Conservation (phyloP, 2,329 filamentous ascomycete species). For the Trichoderma lentiforme region DNA sequence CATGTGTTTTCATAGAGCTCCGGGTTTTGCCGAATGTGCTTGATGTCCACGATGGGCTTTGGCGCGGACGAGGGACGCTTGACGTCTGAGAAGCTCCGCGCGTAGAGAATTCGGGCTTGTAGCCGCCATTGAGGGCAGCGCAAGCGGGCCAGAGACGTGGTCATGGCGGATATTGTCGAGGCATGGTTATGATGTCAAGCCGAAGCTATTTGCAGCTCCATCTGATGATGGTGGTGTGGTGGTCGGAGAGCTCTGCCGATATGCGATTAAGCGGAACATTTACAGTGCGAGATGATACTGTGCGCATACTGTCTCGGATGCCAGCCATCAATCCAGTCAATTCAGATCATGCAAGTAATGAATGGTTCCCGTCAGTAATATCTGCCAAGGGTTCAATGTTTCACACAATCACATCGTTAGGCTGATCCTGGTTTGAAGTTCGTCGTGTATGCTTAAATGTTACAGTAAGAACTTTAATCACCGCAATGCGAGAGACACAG, state of each 20-base stretch:
- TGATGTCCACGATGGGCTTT: slow-evolving; percentile 76
- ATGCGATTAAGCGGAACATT: background rate
- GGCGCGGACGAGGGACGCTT: slow-evolving; percentile 68
- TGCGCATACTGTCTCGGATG: background rate
- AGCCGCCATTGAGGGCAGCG: slow-evolving; percentile 17
- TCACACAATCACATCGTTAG: background rate
- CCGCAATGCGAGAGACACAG: background rate
- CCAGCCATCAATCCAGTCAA: background rate
- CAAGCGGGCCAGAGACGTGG: slow-evolving; percentile 23
- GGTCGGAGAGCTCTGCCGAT: slow-evolving; percentile 2
- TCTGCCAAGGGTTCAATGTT: background rate
- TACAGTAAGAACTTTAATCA: background rate
- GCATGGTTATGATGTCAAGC: slow-evolving; percentile 12
- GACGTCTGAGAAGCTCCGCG: slow-evolving; percentile 5
- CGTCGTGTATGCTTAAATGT: background rate
- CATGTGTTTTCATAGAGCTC: slow-evolving; percentile 80
- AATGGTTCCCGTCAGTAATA: background rate
- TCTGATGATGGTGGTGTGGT: slow-evolving; percentile 11
- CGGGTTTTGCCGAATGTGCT: slow-evolving; percentile 83
- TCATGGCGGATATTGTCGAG: slow-evolving; percentile 27
- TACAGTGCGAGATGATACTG: background rate
- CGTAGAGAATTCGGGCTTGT: background rate
- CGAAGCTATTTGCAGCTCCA: background rate
- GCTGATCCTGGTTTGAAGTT: background rate
- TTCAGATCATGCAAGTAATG: background rate